A percentile compares a stretch with the other conserved stretches of the same genome.
Evolutionary conservation across 2,329 filamentous ascomycete species (phyloP).

Genomic region (Hypoxylon rubiginosum): DNA sequence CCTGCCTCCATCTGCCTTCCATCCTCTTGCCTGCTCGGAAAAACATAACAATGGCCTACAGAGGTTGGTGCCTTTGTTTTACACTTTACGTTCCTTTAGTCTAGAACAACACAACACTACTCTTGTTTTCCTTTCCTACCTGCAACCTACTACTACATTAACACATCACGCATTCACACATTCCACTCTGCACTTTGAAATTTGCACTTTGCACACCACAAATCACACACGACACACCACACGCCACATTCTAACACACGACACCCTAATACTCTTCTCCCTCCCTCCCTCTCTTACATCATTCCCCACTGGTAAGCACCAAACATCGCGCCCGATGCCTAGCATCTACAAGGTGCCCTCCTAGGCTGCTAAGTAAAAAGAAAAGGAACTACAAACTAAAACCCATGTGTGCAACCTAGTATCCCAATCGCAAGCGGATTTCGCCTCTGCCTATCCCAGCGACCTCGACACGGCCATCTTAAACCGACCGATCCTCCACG

Average conservation of each 20-base stretch:
- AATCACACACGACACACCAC: not conserved
- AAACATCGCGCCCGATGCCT: constrained; percentile 1
- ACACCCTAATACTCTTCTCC: not conserved
- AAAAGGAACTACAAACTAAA: constrained; percentile 23
- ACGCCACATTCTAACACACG: not conserved
- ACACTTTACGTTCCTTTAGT: not conserved
- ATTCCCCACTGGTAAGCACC: constrained; percentile 1
- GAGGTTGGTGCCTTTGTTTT: constrained; percentile 31
- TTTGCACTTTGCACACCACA: not conserved
- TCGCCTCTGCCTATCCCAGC: constrained; percentile 19
- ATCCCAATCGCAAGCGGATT: constrained; percentile 27
- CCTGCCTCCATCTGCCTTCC: not conserved
- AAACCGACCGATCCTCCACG: constrained; percentile 6
- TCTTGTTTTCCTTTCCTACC: not conserved
- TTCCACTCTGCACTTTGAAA: not conserved
- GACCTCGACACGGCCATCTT: constrained; percentile 15
- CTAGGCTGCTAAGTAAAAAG: not conserved
- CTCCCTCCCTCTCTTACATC: not conserved
- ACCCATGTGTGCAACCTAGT: constrained; percentile 27
- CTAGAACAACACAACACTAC: not conserved
- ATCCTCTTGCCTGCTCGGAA: constrained; percentile 13
- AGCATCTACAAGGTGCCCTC: not conserved
- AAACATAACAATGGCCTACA: constrained; percentile 12
- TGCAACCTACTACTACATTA: not conserved
- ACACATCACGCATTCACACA: not conserved